A percentile compares a stretch with the other conserved stretches of the same genome.
Evolutionary conservation across 2,329 filamentous ascomycete species (phyloP).

Genomic region (Plenodomus biglobosus): DNA sequence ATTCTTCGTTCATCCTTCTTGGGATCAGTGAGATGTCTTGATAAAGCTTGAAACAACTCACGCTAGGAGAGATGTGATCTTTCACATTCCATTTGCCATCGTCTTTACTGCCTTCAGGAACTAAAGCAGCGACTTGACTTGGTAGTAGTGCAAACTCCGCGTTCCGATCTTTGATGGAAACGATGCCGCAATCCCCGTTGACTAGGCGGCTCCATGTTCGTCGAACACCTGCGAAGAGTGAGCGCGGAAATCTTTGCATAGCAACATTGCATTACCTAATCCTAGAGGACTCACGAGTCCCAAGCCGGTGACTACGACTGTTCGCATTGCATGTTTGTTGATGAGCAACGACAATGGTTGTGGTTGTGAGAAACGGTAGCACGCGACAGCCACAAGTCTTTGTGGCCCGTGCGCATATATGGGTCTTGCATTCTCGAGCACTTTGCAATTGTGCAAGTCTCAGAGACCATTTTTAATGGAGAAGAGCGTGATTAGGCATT

Average conservation of each 20-base stretch:
- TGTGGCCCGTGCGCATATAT: too few relatives aligned
- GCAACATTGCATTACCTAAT: slow-evolving; percentile 60
- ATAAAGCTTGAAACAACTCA: not conserved
- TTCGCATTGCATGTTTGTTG: slow-evolving; percentile 49
- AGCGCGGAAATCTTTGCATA: slow-evolving; percentile 1
- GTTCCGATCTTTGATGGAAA: slow-evolving; percentile 67
- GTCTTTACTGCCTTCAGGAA: slow-evolving; percentile 60
- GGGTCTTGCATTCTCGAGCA: too few relatives aligned
- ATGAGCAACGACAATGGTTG: slow-evolving; percentile 21
- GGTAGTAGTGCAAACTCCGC: slow-evolving; percentile 70
- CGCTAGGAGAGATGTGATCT: slow-evolving; percentile 48
- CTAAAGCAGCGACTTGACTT: slow-evolving; percentile 80
- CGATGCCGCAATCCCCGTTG: slow-evolving; percentile 76
- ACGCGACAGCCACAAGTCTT: slow-evolving; percentile 10
- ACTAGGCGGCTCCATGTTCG: slow-evolving; percentile 80
- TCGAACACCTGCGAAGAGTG: slow-evolving; percentile 57
- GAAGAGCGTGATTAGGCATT: too few relatives aligned
- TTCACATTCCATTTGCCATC: slow-evolving; percentile 51
- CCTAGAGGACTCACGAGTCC: slow-evolving; percentile 67
- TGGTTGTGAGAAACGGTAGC: slow-evolving; percentile 10
- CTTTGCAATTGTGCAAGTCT: too few relatives aligned
- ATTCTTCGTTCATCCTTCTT: slow-evolving; percentile 76
- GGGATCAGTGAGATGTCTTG: slow-evolving; percentile 6
- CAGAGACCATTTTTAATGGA: too few relatives aligned
- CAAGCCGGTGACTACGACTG: slow-evolving; percentile 54